phyloP scores from a whole-genome alignment of 441 rosid genomes.

The Pelargonium citronellum region DNA sequence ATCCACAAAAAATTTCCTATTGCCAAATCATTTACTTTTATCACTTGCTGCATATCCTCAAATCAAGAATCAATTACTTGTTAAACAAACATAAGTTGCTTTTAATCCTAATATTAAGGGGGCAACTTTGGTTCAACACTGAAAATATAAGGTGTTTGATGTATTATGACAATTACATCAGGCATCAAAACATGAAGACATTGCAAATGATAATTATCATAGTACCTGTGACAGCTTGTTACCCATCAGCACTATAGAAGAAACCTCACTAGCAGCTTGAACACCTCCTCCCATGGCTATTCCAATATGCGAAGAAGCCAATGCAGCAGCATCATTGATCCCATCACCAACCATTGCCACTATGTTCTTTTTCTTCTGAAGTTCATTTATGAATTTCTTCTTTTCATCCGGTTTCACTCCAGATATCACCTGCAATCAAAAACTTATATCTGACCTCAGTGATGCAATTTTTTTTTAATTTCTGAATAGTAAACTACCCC shows the following conservation, averaged over 20 bases:
- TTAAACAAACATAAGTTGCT: not conserved
- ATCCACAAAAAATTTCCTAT: not conserved
- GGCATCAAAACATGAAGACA: not conserved
- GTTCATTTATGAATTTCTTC: slow-evolving; percentile 59
- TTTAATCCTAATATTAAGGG: not conserved
- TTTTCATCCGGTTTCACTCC: slow-evolving; percentile 84
- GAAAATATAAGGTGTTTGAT: not conserved
- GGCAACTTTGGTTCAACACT: not conserved
- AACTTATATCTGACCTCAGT: slow-evolving; percentile 4
- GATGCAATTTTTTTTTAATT: not conserved
- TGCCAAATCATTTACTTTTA: not conserved
- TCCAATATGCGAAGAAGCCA: slow-evolving; percentile 86
- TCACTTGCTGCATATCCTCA: not conserved
- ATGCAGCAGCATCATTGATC: slow-evolving; percentile 94
- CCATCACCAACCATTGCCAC: slow-evolving; percentile 99
- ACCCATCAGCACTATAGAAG: slow-evolving; percentile 88
- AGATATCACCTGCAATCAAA: slow-evolving; percentile 57
- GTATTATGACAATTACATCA: not conserved
- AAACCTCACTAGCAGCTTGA: slow-evolving; percentile 96
- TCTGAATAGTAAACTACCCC: not conserved
- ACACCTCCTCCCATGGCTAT: slow-evolving; percentile 92
- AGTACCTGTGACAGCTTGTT: slow-evolving; percentile 82
- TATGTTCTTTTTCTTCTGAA: slow-evolving; percentile 57
- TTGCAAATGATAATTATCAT: not conserved
- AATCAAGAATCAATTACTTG: not conserved